Evolutionary conservation across 2,329 filamentous ascomycete genomes (phyloP), one percentile per base, ranked within the genome.

Genomic region (Botrytis elliptica): DNA sequence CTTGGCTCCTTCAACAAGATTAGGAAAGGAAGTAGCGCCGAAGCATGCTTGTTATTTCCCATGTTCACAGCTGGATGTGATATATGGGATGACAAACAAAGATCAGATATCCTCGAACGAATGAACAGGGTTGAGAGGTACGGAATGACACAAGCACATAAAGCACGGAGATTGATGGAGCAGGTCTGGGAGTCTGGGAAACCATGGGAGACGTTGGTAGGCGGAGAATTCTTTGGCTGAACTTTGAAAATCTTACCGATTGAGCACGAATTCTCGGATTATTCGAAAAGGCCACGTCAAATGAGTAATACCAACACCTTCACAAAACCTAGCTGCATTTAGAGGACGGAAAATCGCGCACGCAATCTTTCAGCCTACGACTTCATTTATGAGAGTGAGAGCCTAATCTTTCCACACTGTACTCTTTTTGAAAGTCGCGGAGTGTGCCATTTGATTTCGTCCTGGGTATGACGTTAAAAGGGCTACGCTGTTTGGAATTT

Each of bases 41-140:
- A 95, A 81, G 90, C 89, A 14, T 93, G 92, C 78, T 83, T 93
- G 29, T 81, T 96, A 57, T 95, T 96, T 76, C 93, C 93, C 0
- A 90, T 96, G 83, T 96, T 96, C 81, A 93, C 92, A 1, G 93
- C 93, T 1, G 93, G 93, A 0, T 95, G 92, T 77, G 92, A 96
- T 81, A 89, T 90, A 1, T 83, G 84, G 72, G 87, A 90, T 67
- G 79, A 84, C 49, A 82, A 82, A 4, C 88, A 91, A 77, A 85
- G 90, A 68, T 83, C 83, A 38, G 85, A 88, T 78, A 88, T 95
- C 55, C 83, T 93, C 78, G 87, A 89, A 77, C 85, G 93, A 66
- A 85, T 96, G 79, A 85, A 85, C 80, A 86, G 86, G 29, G 88
- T 93, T 1, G 92, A 95, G 82, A 88, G 87, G 8, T 90, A 91